Conservation (phyloP, 2,329 filamentous ascomycete genomes). For the Dryadomyces quercivorus region DNA sequence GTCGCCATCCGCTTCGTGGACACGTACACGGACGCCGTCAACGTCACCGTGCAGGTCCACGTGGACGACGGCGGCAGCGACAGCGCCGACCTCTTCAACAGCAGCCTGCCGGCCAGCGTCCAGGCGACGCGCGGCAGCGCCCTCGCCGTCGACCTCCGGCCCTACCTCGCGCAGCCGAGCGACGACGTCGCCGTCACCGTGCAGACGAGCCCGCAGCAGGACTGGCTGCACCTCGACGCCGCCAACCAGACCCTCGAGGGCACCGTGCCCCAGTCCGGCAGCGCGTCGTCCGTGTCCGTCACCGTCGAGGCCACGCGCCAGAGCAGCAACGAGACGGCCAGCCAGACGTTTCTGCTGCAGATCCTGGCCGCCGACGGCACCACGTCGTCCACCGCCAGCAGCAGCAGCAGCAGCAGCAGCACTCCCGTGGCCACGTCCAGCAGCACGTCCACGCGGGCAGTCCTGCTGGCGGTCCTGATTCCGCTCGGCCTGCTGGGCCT, state of each 20-base stretch:
- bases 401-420: neutral
- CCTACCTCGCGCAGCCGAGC: conserved; percentile 27
- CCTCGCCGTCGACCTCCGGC: conserved; percentile 29
- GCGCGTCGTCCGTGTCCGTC: conserved; percentile 14
- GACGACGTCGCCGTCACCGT: conserved; percentile 27
- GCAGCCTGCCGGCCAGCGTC: conserved; percentile 24
- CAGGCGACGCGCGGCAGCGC: conserved; percentile 26
- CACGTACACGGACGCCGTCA: conserved; percentile 45
- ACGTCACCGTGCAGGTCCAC: conserved; percentile 33
- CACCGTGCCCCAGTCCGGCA: conserved; percentile 23
- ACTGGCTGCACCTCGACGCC: conserved; percentile 31
- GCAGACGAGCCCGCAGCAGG: conserved; percentile 20
- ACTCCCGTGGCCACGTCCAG: neutral
- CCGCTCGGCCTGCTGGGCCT: conserved; percentile 27
- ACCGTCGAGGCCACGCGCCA: conserved; percentile 21
- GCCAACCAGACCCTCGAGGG: conserved; percentile 25
- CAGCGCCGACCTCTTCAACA: conserved; percentile 22
- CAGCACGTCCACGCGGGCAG: conserved; percentile 11
- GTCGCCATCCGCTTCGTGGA: conserved; percentile 50
- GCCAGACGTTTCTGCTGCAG: conserved; percentile 23
- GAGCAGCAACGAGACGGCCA: conserved; percentile 21
- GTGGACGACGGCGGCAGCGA: conserved; percentile 14
- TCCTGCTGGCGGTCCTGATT: conserved; percentile 31
- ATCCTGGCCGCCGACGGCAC: conserved; percentile 19
- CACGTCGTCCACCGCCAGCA: neutral